These are phyloP conservation scores for Hypoxylon sp. DNA, from an alignment of 2,329 filamentous ascomycete genomes.

Conservation along the genomic window DNA sequence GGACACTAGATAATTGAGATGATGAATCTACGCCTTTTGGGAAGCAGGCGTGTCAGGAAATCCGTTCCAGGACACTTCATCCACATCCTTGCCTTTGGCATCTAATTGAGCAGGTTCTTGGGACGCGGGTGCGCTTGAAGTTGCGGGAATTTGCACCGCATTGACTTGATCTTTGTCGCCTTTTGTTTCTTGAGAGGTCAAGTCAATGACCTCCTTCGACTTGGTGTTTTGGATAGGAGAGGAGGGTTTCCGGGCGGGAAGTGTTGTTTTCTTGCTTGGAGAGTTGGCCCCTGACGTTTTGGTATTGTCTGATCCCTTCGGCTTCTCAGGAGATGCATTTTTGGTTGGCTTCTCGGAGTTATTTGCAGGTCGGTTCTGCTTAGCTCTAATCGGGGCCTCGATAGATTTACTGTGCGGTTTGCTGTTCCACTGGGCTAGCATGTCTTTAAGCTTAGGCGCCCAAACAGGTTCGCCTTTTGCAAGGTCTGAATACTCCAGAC, in stretches of 20 bases:
- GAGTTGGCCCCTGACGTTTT: constrained; percentile 11
- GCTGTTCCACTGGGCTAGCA: constrained; percentile 62
- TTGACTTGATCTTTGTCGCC: constrained; percentile 3
- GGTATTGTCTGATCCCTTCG: constrained; percentile 8
- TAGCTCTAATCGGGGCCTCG: constrained; percentile 38
- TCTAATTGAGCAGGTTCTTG: constrained; percentile 31
- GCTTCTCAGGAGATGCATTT: constrained; percentile 8
- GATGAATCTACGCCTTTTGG: constrained; percentile 19
- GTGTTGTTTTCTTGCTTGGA: constrained; percentile 1
- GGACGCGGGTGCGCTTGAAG: constrained; percentile 10
- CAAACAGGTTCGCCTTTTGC: constrained; percentile 83
- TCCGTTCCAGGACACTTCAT: constrained; percentile 59
- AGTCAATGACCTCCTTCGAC: constrained; percentile 12
- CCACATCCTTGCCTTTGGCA: constrained; percentile 40
- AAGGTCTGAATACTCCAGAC: constrained; percentile 84
- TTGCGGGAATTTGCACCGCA: background rate
- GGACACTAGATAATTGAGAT: background rate
- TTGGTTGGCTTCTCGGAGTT: background rate
- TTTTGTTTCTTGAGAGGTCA: constrained; percentile 10
- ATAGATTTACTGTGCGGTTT: constrained; percentile 33
- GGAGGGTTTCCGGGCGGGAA: constrained; percentile 33
- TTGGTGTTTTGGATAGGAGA: constrained; percentile 26
- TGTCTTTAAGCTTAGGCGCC: constrained; percentile 78
- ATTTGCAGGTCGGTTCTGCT: constrained; percentile 23
- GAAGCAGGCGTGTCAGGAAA: constrained; percentile 54